A percentile compares a stretch with the other conserved stretches of the same genome.
Conservation (phyloP, 2,329 filamentous ascomycete species). For the Phialemoniopsis sp. region DNA sequence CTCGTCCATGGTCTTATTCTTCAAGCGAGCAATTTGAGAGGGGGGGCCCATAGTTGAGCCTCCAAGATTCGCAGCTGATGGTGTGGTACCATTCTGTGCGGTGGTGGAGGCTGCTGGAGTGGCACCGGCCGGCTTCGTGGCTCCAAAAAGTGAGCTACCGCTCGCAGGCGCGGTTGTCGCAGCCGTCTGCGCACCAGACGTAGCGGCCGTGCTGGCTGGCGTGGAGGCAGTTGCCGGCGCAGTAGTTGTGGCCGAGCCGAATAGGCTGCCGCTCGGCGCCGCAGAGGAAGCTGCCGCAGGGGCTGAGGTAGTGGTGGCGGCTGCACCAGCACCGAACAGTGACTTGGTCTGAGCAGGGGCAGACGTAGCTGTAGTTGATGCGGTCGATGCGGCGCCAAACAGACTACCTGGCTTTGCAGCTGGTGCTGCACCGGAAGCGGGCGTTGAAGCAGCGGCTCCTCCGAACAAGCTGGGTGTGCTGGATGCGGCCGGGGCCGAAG, state of each 20-base stretch:
- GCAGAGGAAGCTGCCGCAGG: conserved; percentile 1
- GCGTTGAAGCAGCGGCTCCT: conserved; percentile 3
- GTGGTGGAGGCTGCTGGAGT: conserved; percentile 1
- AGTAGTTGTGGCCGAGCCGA: conserved; percentile 14
- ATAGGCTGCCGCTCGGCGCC: conserved; percentile 15
- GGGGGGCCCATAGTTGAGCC: conserved; percentile 77
- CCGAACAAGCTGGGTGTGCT: conserved; percentile 8
- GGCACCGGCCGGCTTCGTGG: conserved; percentile 25
- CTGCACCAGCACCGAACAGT: conserved; percentile 1
- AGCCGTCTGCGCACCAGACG: conserved; percentile 9
- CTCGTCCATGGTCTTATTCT: conserved; percentile 99
- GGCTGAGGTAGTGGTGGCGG: background rate
- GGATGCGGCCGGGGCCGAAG: conserved; percentile 10
- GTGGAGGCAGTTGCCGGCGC: conserved; percentile 6
- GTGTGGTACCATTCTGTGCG: conserved; percentile 6
- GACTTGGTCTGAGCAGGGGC: too few relatives aligned
- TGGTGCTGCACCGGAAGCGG: conserved; percentile 8
- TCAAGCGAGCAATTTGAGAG: conserved; percentile 83
- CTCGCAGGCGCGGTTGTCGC: conserved; percentile 8
- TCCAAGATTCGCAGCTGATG: conserved; percentile 42
- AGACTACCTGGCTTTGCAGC: conserved; percentile 3
- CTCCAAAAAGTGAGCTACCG: conserved; percentile 27
- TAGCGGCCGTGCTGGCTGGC: conserved; percentile 15
- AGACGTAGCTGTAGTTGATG: too few relatives aligned
- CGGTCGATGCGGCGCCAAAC: too few relatives aligned